A percentile compares a stretch with the other conserved stretches of the same genome.
Evolutionary conservation across 2,329 filamentous ascomycete genomes (phyloP).

Genomic region (Daldinia sp.): DNA sequence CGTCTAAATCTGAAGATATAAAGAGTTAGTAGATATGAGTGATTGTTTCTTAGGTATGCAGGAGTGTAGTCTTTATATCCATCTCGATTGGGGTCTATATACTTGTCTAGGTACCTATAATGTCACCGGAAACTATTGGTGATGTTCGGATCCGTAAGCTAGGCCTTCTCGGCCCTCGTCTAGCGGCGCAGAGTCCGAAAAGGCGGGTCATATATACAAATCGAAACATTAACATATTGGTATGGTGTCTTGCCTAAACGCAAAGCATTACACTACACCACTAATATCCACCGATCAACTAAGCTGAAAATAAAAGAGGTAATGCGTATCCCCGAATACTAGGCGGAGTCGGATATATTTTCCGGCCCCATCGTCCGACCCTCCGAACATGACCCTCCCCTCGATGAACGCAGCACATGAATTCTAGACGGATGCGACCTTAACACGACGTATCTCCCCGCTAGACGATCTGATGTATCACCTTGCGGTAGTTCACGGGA

Average conservation of each 20-base stretch:
- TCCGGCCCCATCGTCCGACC: neutral
- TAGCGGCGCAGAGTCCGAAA: neutral
- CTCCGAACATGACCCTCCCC: neutral
- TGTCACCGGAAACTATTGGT: neutral
- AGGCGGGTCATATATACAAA: neutral
- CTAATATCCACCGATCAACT: neutral
- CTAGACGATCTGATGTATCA: neutral
- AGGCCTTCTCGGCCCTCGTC: slow-evolving; percentile 2
- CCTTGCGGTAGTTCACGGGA: neutral
- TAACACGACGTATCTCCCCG: neutral
- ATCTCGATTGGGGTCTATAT: neutral
- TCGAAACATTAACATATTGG: neutral
- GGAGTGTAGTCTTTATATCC: slow-evolving; percentile 1
- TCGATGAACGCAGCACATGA: neutral
- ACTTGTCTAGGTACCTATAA: neutral
- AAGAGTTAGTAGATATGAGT: neutral
- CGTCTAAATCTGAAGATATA: neutral
- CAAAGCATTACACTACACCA: neutral
- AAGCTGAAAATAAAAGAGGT: neutral
- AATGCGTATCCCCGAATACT: slow-evolving; percentile 6
- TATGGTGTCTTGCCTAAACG: neutral
- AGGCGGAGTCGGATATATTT: neutral
- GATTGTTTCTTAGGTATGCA: neutral
- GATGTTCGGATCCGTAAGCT: slow-evolving; percentile 4
- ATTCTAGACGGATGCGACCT: neutral